These are phyloP conservation scores for Pleurotus eryngii DNA, from an alignment of 768 basidiomycete genomes.

Conservation along the genomic window DNA sequence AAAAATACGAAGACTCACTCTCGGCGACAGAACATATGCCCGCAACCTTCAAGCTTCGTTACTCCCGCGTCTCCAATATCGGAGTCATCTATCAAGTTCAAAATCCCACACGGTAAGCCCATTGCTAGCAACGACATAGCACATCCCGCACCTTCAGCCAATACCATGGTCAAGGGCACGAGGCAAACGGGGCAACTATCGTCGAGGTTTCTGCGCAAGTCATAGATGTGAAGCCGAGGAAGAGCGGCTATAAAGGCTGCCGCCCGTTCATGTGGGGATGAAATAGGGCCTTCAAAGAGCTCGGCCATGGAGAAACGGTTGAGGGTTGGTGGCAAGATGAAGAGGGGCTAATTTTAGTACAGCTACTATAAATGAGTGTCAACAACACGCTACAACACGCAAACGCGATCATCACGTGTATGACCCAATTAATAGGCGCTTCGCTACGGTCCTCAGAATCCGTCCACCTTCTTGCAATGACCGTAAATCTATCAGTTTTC, in stretches of 20 bases:
- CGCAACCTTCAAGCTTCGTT: constrained; percentile 56
- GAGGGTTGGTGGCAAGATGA: neutral
- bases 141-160: constrained; percentile 25
- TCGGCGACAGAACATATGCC: constrained; percentile 64
- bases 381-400: constrained; percentile 7
- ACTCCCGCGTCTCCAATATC: constrained; percentile 35
- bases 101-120: too few relatives aligned
- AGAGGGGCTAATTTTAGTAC: neutral
- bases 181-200: constrained; percentile 70
- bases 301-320: neutral
- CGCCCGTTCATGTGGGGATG: neutral
- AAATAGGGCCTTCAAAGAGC: neutral
- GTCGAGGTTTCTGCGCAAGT: constrained; percentile 22
- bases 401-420: constrained; percentile 7
- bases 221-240: neutral
- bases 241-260: neutral
- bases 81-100: constrained; percentile 6
- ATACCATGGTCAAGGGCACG: constrained; percentile 43
- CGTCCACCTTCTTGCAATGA: constrained; percentile 20
- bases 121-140: neutral
- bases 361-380: neutral
- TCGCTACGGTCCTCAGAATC: neutral
- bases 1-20: constrained; percentile 40
- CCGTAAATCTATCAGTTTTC: constrained; percentile 60
- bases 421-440: neutral